These are phyloP conservation scores for Phaeosphaeriaceae sp. DNA, from an alignment of 2,329 filamentous ascomycete species.

Conservation along the genomic window DNA sequence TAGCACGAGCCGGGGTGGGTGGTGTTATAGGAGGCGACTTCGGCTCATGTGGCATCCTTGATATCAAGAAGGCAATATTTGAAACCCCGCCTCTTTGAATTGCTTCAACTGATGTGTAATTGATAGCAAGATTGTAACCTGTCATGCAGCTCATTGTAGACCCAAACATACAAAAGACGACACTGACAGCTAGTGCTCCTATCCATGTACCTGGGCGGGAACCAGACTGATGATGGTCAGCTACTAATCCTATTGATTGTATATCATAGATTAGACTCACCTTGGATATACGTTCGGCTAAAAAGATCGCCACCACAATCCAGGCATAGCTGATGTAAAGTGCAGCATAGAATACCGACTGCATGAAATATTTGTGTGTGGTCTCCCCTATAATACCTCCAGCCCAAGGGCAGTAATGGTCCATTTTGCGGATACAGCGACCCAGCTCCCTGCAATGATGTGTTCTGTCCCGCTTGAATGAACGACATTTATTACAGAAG, in stretches of 20 bases:
- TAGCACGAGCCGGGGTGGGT: slow-evolving; percentile 10
- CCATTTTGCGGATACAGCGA: slow-evolving; percentile 87
- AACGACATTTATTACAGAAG: slow-evolving; percentile 84
- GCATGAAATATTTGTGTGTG: slow-evolving; percentile 88
- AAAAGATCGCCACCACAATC: slow-evolving; percentile 67
- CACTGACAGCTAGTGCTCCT: slow-evolving; percentile 68
- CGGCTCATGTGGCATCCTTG: slow-evolving; percentile 19
- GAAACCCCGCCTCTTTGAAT: slow-evolving; percentile 67
- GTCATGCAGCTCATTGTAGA: slow-evolving; percentile 78
- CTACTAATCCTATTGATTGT: background rate
- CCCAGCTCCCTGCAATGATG: slow-evolving; percentile 86
- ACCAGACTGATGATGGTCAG: slow-evolving; percentile 17
- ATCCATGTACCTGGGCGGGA: slow-evolving; percentile 58
- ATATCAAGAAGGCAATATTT: slow-evolving; percentile 71
- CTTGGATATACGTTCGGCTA: slow-evolving; percentile 61
- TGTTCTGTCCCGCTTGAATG: slow-evolving; percentile 86
- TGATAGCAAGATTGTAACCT: slow-evolving; percentile 70
- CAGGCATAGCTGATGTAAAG: slow-evolving; percentile 71
- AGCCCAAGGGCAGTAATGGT: slow-evolving; percentile 96
- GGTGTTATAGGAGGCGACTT: slow-evolving; percentile 17
- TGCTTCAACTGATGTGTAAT: slow-evolving; percentile 85
- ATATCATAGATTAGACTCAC: slow-evolving; percentile 39
- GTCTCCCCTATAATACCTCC: slow-evolving; percentile 89
- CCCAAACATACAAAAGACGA: slow-evolving; percentile 81
- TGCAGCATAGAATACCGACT: slow-evolving; percentile 78